Percentiles rank a stretch among this genome's conserved stretches.
Conservation (phyloP, 2,329 filamentous ascomycete genomes). For the Pestalotiopsis sp. region DNA sequence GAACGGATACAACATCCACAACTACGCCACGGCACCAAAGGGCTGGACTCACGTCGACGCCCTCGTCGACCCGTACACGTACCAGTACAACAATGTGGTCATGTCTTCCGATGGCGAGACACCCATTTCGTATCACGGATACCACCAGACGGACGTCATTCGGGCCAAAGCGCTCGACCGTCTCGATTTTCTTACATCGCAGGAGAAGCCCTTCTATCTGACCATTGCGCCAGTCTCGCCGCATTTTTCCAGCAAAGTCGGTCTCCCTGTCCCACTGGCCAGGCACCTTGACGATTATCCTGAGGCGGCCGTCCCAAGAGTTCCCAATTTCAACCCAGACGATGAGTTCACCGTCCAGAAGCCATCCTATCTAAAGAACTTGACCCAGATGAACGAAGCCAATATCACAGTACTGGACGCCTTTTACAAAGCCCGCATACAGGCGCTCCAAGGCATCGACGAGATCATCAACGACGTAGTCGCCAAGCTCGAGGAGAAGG, state of each 20-base stretch:
- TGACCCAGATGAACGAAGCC: slow-evolving; percentile 46
- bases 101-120: slow-evolving; percentile 11
- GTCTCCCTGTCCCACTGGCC: not conserved
- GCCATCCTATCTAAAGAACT: slow-evolving; percentile 41
- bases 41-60: slow-evolving; percentile 17
- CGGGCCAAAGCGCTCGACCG: slow-evolving; percentile 11
- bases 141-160: slow-evolving; percentile 41
- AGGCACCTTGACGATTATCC: not conserved
- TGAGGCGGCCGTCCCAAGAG: not conserved
- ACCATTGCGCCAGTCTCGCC: slow-evolving; percentile 15
- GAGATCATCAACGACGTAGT: slow-evolving; percentile 54
- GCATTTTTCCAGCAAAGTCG: not conserved
- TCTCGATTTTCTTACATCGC: slow-evolving; percentile 8
- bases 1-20: slow-evolving; percentile 7
- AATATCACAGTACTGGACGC: slow-evolving; percentile 54
- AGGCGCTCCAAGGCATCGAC: slow-evolving; percentile 55
- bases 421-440: slow-evolving; percentile 52
- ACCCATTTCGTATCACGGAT: slow-evolving; percentile 27
- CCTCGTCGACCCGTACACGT: slow-evolving; percentile 13
- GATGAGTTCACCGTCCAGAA: slow-evolving; percentile 39
- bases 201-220: slow-evolving; percentile 8
- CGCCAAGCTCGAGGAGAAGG: slow-evolving; percentile 44
- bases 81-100: slow-evolving; percentile 12
- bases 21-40: not conserved
- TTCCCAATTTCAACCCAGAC: slow-evolving; percentile 7